phyloP scores from a whole-genome alignment of 495 filamentous ascomycete species.

The Hamigera avellanea region DNA sequence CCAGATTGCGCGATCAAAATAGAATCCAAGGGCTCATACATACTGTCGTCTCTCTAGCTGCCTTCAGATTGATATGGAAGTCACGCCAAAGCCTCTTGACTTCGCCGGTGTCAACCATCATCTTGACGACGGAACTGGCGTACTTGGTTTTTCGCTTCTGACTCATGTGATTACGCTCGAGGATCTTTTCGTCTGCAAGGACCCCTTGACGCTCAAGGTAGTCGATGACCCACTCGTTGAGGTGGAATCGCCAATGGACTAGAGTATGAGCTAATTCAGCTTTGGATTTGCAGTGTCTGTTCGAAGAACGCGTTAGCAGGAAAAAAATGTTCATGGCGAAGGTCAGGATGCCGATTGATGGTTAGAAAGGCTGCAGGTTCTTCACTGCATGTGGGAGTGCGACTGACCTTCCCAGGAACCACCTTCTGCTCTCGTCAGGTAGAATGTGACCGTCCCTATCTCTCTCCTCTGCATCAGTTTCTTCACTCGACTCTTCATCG shows the following conservation, averaged over 20 bases:
- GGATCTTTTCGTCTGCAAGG: slow-evolving; percentile 36
- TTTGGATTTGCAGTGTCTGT: slow-evolving; percentile 52
- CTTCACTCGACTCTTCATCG: slow-evolving; percentile 17
- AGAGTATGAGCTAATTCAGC: slow-evolving; percentile 59
- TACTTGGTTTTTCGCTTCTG: slow-evolving; percentile 38
- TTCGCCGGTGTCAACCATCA: slow-evolving; percentile 43
- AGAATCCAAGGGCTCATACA: slow-evolving; percentile 1
- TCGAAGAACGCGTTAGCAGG: neutral
- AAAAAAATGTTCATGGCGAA: too few species aligned
- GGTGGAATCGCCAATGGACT: slow-evolving; percentile 63
- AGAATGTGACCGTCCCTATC: slow-evolving; percentile 24
- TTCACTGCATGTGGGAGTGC: neutral
- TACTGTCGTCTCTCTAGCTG: slow-evolving; percentile 38
- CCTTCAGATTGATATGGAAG: slow-evolving; percentile 46
- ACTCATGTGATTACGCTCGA: slow-evolving; percentile 41
- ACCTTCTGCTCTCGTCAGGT: slow-evolving; percentile 21
- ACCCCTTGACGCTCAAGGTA: slow-evolving; percentile 46
- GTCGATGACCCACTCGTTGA: slow-evolving; percentile 58
- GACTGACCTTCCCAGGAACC: slow-evolving; percentile 35
- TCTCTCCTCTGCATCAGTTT: slow-evolving; percentile 12
- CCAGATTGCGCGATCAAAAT: too few species aligned
- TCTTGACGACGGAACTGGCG: slow-evolving; percentile 44
- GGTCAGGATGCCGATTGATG: neutral
- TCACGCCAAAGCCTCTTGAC: slow-evolving; percentile 46
- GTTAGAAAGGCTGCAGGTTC: neutral